Evolutionary conservation across 306 rosid genomes (phyloP), one percentile per base, ranked within the genome.

Genomic region (Medicago truncatula): DNA sequence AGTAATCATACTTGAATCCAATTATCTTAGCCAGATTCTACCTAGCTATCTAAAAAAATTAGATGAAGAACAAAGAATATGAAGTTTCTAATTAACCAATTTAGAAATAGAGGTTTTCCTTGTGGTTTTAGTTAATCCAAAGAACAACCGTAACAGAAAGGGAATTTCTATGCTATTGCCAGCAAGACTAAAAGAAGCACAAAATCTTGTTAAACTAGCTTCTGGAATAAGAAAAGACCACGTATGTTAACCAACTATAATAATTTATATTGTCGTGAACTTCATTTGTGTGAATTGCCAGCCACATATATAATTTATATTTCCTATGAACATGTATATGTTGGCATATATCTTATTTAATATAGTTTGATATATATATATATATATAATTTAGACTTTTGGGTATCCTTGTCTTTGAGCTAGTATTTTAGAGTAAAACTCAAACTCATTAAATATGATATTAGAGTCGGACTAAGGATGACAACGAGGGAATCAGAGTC

Each of bases 201-300:
- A 71, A 10, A 57, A 76, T 46, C 31, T 53, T 23, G 15, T 25
- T 71, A 78, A 87, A 76, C 79, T 82, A 50, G 63, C 70, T 49
- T 57, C 62, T 69, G 73, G 47, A 66, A 80, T 21, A 25, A 58
- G 71, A 47, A 36, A 80, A 78, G 87, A 78, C 80, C 87, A 60
- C 67, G 54, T 18, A 17, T 47, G 21, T 62, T 15, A 61, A n/a
- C 20, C 31, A 38, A 34, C 68, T 39, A 43, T 25, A 50, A 23
- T 80, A 21, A 50, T 54, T 73, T 54, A 21, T 38, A 2, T 70
- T 64, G 74, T 71, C 47, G 58, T 69, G 9, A 43, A 46, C 36
- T 70, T 60, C 63, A 17, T 62, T 4, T 38, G n/a, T 15, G 17
- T 46, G 52, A 67, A 59, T 38, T 61, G 67, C 80, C 68, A 75